These are phyloP conservation scores for Fusarium sp. DNA, from an alignment of 2,329 filamentous ascomycete genomes.

Conservation along the genomic window DNA sequence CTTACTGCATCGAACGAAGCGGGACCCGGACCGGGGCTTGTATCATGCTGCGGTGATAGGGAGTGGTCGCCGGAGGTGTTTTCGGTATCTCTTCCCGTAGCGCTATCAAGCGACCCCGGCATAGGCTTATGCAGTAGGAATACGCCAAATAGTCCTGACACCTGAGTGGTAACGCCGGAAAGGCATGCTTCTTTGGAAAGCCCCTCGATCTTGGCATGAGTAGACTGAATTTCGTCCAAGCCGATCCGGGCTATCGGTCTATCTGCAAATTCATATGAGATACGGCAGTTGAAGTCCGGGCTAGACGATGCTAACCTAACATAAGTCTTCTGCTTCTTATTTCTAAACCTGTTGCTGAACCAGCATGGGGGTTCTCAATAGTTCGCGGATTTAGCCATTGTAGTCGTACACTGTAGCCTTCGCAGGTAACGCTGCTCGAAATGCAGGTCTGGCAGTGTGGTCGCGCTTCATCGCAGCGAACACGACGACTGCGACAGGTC, in stretches of 20 bases:
- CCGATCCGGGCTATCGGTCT: too few species aligned
- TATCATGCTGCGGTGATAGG: background rate
- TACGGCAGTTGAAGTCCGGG: too few species aligned
- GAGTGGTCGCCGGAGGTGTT: background rate
- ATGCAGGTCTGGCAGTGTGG: background rate
- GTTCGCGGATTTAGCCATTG: background rate
- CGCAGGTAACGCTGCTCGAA: background rate
- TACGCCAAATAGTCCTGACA: background rate
- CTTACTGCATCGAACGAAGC: background rate
- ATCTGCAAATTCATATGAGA: background rate
- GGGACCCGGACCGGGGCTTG: background rate
- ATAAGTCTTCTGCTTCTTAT: background rate
- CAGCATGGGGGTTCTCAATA: too few species aligned
- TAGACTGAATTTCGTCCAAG: background rate
- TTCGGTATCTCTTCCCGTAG: background rate
- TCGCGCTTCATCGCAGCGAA: background rate
- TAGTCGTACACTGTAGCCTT: background rate
- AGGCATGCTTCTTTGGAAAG: background rate
- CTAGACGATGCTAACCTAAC: background rate
- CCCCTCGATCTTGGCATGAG: too few species aligned
- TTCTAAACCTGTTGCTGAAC: background rate
- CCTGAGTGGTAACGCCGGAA: background rate
- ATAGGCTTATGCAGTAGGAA: background rate
- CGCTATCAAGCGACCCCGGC: too few species aligned
- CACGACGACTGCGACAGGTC: background rate